A percentile compares a stretch with the other conserved stretches of the same genome.
phyloP scores from a whole-genome alignment of 1,139 yeast species.

The Yamadazyma jaroonii region DNA sequence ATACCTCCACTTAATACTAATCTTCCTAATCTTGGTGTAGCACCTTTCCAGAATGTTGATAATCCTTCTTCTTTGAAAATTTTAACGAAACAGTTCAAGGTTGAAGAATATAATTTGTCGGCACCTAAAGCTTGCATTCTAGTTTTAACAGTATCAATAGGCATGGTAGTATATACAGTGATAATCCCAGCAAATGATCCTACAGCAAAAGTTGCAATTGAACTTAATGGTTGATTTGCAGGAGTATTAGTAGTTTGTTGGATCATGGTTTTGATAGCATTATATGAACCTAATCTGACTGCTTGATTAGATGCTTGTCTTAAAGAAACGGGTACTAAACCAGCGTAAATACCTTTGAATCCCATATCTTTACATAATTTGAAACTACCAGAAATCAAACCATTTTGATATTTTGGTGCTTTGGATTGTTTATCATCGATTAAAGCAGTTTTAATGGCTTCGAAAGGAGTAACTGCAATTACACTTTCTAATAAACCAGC shows the following conservation, averaged over 20 bases:
- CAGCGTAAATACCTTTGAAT: constrained; percentile 78
- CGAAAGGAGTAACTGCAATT: constrained; percentile 94
- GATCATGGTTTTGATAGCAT: constrained; percentile 76
- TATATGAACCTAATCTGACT: constrained; percentile 90
- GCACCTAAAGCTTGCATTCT: constrained; percentile 96
- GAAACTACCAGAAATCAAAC: constrained; percentile 60
- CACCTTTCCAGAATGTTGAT: constrained; percentile 94
- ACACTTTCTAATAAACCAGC: constrained; percentile 93
- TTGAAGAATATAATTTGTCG: constrained; percentile 63
- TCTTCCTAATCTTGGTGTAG: constrained; percentile 93
- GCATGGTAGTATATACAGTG: constrained; percentile 96
- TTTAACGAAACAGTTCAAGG: constrained; percentile 75
- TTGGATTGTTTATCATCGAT: constrained; percentile 85
- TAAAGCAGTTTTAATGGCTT: constrained; percentile 92
- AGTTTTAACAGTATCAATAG: constrained; percentile 95
- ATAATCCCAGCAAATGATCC: constrained; percentile 93
- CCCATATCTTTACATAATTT: constrained; percentile 76
- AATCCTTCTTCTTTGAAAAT: constrained; percentile 90
- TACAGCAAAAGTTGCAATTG: constrained; percentile 77
- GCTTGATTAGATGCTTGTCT: constrained; percentile 96
- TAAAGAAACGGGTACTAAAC: constrained; percentile 87
- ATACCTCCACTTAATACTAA: constrained; percentile 92
- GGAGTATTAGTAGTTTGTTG: constrained; percentile 69
- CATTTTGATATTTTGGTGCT: constrained; percentile 73
- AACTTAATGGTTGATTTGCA: constrained; percentile 71